Evolutionary conservation across 139 green algal species (phyloP).

Genomic region (Pycnococcus provasolii): DNA sequence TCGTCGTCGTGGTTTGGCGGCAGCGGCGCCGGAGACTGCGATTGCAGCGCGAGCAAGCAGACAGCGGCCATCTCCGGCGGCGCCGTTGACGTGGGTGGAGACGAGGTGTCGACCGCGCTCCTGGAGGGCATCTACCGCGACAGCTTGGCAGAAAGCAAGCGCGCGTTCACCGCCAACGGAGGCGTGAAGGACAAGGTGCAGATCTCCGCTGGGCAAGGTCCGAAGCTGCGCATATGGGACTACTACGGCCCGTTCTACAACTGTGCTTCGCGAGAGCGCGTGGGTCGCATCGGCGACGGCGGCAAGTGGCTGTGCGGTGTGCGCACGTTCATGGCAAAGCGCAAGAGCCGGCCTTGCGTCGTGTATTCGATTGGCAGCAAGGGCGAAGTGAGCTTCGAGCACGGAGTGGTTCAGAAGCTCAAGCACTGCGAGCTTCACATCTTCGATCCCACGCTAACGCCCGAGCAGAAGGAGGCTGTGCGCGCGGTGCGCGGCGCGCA

Average conservation of each 20-base stretch:
- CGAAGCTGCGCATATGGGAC: slow-evolving; percentile 1
- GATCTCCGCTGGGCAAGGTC: background rate
- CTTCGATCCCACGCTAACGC: too few relatives aligned
- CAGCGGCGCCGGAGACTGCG: background rate
- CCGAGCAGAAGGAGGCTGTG: too few relatives aligned
- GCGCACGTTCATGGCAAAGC: slow-evolving; percentile 6
- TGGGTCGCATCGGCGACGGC: slow-evolving; percentile 22
- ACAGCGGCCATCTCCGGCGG: background rate
- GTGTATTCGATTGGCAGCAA: slow-evolving; percentile 31
- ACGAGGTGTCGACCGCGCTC: background rate
- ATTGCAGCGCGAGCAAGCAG: slow-evolving; percentile 6
- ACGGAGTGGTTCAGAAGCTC: slow-evolving; percentile 1
- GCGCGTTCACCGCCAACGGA: background rate
- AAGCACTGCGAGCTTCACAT: too few relatives aligned
- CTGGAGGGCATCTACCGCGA: background rate
- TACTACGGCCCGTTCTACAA: slow-evolving; percentile 14
- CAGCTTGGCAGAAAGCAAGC: background rate
- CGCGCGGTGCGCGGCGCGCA: too few relatives aligned
- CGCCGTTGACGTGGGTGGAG: background rate
- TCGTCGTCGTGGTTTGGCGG: background rate
- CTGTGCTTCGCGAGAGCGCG: slow-evolving; percentile 22
- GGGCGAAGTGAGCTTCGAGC: slow-evolving; percentile 24
- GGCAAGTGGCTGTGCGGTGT: slow-evolving; percentile 33
- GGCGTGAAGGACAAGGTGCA: background rate
- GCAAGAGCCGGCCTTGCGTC: background rate